Conservation (phyloP, 306 rosid species). For the Myrica gale region DNA sequence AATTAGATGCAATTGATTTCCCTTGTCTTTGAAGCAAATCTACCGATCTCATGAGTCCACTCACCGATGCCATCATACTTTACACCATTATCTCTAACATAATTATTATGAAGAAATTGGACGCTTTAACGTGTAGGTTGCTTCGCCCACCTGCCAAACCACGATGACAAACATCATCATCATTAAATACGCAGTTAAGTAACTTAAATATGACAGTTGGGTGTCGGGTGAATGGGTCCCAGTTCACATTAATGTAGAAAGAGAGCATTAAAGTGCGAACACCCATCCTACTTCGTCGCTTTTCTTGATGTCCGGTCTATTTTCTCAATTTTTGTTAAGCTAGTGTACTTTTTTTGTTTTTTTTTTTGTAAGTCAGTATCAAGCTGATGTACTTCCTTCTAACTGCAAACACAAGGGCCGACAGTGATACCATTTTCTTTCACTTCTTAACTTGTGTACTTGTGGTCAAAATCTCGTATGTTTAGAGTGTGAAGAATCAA, state of each 20-base stretch:
- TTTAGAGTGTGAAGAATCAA: too few species aligned
- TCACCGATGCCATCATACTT: constrained; percentile 29
- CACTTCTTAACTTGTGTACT: too few species aligned
- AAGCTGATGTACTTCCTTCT: too few species aligned
- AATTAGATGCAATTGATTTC: constrained; percentile 33
- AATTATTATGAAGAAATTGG: constrained; percentile 17
- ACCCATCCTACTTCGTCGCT: neutral
- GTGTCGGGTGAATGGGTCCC: neutral
- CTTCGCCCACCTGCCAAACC: neutral
- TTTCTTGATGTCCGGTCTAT: too few species aligned
- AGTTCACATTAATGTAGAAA: neutral
- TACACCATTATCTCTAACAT: constrained; percentile 17
- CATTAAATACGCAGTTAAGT: neutral
- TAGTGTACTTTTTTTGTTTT: too few species aligned
- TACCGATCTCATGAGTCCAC: constrained; percentile 16
- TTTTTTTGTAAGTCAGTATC: too few species aligned
- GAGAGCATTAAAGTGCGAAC: neutral
- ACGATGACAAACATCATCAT: neutral
- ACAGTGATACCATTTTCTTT: too few species aligned
- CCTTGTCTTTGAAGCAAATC: constrained; percentile 57
- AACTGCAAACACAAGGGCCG: too few species aligned
- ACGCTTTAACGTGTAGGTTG: constrained; percentile 9
- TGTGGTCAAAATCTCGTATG: too few species aligned
- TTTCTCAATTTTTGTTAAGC: too few species aligned
- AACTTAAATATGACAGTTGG: neutral